Evolutionary conservation across 2,329 filamentous ascomycete genomes (phyloP).

Genomic region (Pestalotiopsis sp.): DNA sequence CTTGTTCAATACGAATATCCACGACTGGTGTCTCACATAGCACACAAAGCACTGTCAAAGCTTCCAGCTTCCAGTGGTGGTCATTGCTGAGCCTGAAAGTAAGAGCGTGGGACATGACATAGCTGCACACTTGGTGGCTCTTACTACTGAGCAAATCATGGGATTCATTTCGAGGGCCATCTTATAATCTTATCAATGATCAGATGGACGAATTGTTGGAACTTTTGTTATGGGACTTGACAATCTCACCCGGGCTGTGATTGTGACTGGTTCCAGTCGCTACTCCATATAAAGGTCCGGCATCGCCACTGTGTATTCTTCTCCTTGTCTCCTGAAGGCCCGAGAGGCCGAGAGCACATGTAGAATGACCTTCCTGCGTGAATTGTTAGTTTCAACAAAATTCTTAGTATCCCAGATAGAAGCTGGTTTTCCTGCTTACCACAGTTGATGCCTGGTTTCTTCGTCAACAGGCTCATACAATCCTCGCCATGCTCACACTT

Average conservation of each 20-base stretch:
- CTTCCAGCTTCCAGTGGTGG: not conserved
- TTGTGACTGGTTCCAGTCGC: constrained; percentile 52
- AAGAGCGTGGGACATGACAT: not conserved
- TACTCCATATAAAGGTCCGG: constrained; percentile 77
- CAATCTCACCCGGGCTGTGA: constrained; percentile 11
- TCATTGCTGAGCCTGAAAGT: not conserved
- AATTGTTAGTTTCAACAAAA: not conserved
- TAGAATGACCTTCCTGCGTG: constrained; percentile 62
- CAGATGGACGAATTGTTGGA: not conserved
- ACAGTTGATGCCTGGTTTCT: constrained; percentile 84
- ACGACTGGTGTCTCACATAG: too few species aligned
- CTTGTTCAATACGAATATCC: too few species aligned
- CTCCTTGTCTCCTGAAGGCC: constrained; percentile 84
- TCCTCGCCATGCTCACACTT: constrained; percentile 87
- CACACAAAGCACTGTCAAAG: too few species aligned
- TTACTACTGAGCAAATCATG: not conserved
- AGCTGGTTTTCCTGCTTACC: constrained; percentile 46
- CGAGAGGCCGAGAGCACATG: constrained; percentile 72
- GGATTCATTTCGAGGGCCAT: not conserved
- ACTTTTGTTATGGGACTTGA: too few species aligned
- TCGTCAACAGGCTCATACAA: constrained; percentile 81
- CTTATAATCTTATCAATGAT: not conserved
- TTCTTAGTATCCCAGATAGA: constrained; percentile 5
- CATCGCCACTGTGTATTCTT: constrained; percentile 86
- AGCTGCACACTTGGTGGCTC: not conserved